These are phyloP conservation scores for Exophiala mesophila DNA, from an alignment of 2,329 filamentous ascomycete species.

Conservation along the genomic window DNA sequence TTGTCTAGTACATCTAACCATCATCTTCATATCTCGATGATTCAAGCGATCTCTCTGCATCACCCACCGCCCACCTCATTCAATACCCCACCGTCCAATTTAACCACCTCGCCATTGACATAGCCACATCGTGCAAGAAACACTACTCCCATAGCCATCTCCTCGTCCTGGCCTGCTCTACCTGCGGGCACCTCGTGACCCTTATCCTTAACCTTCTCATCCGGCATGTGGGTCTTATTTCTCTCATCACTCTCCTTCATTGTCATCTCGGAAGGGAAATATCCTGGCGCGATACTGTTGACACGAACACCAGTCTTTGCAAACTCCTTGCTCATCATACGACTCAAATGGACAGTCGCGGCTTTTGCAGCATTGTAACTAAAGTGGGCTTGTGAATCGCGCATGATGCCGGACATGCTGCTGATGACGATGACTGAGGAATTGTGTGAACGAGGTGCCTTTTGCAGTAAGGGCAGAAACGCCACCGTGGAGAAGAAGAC, in stretches of 20 bases:
- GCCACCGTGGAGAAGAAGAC: conserved; percentile 69
- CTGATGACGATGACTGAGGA: conserved; percentile 56
- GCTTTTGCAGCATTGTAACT: conserved; percentile 70
- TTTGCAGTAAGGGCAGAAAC: conserved; percentile 62
- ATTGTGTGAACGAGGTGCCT: conserved; percentile 46
- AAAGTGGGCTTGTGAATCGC: conserved; percentile 64
- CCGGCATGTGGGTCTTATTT: conserved; percentile 50
- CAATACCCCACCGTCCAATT: conserved; percentile 45
- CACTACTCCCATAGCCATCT: conserved; percentile 60
- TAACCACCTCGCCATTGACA: conserved; percentile 45
- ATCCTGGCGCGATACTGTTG: conserved; percentile 66
- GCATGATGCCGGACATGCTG: conserved; percentile 66
- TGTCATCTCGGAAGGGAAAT: conserved; percentile 63
- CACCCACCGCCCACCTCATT: conserved; percentile 25
- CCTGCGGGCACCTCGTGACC: conserved; percentile 45
- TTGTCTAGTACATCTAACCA: too few species aligned
- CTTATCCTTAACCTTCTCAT: conserved; percentile 31
- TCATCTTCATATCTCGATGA: too few species aligned
- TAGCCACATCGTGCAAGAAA: conserved; percentile 45
- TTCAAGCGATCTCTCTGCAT: too few species aligned
- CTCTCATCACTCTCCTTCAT: conserved; percentile 49
- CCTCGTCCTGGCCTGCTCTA: conserved; percentile 57
- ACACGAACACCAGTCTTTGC: conserved; percentile 63
- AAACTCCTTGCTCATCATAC: conserved; percentile 64
- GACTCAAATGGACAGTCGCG: conserved; percentile 58